Conservation (phyloP, 2,329 filamentous ascomycete genomes). For the Stenocarpella maydis region DNA sequence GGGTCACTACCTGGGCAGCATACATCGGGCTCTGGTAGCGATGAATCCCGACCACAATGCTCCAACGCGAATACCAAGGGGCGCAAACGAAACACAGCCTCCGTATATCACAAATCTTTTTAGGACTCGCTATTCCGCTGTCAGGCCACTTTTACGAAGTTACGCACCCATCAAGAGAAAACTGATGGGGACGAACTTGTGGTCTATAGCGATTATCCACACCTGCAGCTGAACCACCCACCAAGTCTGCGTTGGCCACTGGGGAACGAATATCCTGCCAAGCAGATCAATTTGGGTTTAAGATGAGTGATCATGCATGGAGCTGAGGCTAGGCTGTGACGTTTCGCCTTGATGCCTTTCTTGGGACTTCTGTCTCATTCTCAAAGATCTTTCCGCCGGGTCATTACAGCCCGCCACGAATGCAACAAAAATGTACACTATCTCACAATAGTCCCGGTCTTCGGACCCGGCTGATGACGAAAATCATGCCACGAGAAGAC, state of each 20-base stretch:
- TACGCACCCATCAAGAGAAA: background rate
- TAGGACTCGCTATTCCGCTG: background rate
- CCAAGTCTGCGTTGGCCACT: background rate
- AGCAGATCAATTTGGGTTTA: background rate
- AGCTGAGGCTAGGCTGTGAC: background rate
- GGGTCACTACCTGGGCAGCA: background rate
- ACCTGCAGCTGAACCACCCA: slow-evolving; percentile 3
- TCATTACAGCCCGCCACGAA: background rate
- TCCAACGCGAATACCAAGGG: background rate
- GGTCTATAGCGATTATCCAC: background rate
- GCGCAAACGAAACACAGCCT: background rate
- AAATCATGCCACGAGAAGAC: background rate
- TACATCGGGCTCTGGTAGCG: slow-evolving; percentile 9
- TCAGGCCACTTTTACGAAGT: background rate
- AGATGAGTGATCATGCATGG: background rate
- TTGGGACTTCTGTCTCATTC: too few species aligned
- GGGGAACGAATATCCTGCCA: background rate
- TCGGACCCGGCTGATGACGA: background rate
- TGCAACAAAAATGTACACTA: background rate
- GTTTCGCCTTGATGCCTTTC: too few species aligned
- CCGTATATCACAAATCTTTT: background rate
- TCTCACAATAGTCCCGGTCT: background rate
- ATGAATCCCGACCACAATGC: slow-evolving; percentile 11
- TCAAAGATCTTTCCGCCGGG: too few species aligned
- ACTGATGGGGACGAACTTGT: background rate